Base-by-base conservation (phyloP, 176 grass and related monocot species). In the Bolboschoenus planiculmis region DNA sequence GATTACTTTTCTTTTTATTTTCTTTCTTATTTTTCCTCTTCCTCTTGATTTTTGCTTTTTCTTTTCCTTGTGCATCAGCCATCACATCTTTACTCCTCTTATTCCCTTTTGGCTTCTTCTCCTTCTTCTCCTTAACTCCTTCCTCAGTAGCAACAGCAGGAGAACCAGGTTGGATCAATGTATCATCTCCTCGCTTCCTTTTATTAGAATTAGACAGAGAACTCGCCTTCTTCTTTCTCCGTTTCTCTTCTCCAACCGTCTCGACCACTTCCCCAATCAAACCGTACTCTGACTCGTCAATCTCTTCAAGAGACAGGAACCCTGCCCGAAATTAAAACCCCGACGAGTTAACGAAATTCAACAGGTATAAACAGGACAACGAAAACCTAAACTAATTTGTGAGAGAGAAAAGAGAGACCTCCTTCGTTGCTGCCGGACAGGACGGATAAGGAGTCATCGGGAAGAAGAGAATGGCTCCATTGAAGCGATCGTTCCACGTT, bases 261-360 rank as follows among this genome's bases (percentile, higher is more conserved):
- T 78, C 85, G 35, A 60, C 14, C 43, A 48, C 35, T 63, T 85
- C 81, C 4, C 87, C 91, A 1, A 95, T 54, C 35, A 95, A 85
- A 20, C 86, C 87, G 47, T 86, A 95, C 11, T 93, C 89, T 0
- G 86, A 88, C 79, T 93, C 96, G 71, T 99, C 96, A 33, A 99
- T 91, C 83, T 99, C 96, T 83, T 99, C 96, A 60, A 99, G 57
- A 63, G 90, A 90, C 55, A 99, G 87, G 83, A 99, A 99, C 20
- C 96, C 92, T 97, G 81, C 30, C 35, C 78, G 55, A 78, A 83
- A 83, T 16, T 7, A 84, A 71, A 7, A 72, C 10, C 18, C 55
- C 68, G 43, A 11, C 11, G n/a, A n/a, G 50, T 29, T 62, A 18
- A 84, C 46, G 91, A 47, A 37, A 3, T 39, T 55, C 61, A 60